Base-by-base conservation (phyloP, 108 stramenopile species). In the Chaetoceros muelleri region DNA sequence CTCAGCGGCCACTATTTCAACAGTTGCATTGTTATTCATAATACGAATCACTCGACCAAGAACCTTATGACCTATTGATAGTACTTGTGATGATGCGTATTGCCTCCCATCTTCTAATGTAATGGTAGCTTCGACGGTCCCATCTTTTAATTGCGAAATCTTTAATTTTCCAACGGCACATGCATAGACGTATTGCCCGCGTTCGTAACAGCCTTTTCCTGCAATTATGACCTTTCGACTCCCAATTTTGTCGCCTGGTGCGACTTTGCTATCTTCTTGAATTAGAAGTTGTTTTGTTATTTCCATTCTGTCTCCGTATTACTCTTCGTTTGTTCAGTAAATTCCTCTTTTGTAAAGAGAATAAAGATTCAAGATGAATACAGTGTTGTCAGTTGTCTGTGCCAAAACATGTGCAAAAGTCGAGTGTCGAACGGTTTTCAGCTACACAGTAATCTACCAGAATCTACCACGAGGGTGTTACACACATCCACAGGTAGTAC, bases 161-260 rank as follows among this genome's bases (percentile, higher is more conserved):
- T 25, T 27, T 24, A 84, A 25, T 8, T 19, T 64, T 45, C 90
- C 90, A 2, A 81, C 56, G 5, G 70, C 19, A 23, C 65, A 70
- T 10, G 83, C 78, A 57, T 80, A 80, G 8, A 93, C 21, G 44
- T 85, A 72, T 1, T 81, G 82, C 27, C 71, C 71, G 23, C 65
- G 67, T 7, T 72, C 61, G 52, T 80, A 83, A 10, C 84, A 84
- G 55, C 90, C 90, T 3, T 44, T 31, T n/a, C 86, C 86, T 7
- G 81, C 24, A 27, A 28, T 21, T 17, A 62, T 27, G 17, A 24
- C 64, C 55, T 71, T 70, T 22, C 69, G 72, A 31, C 65, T 71
- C 8, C 82, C 81, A 0, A 93, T 44, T 7, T 82, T 74, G 53
- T 93, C 90, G 20, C 90, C 90, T 21, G 90, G 90, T 21, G 77